Base-by-base conservation (phyloP, 345 rosid species). In the Geranium rotundifolium region DNA sequence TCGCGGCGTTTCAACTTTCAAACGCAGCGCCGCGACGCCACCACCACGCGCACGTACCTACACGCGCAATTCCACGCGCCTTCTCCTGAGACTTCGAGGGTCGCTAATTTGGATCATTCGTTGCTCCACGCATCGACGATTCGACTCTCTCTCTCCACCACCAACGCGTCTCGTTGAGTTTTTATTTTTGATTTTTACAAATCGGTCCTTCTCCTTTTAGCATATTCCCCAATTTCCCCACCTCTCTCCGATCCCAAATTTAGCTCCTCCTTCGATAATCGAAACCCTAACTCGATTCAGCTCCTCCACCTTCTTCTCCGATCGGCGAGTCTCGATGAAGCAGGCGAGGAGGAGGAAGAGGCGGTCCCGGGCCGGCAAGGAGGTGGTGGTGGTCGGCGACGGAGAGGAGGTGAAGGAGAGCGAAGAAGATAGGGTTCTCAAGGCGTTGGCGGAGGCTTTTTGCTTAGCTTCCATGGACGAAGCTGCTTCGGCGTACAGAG, bases 391-490 rank as follows among this genome's bases (percentile, higher is more conserved):
- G 8, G 52, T 63, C 20, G 59, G 63, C 58, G 59, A 58, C 29
- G 58, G 29, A 64, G 64, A 58, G 70, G 18, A 16, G 37, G 54
- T 13, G 67, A 14, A 19, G 10, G 29, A 57, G 27, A 68, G 57
- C 20, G 69, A 57, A 1, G 56, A 6, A 41, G 65, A 18, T 46
- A 54, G 61, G 31, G 10, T 29, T 1, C 59, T 75, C 29, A 52
- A 50, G 18, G 71, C 84, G 54, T 76, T 89, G 29, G 67, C 72
- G 77, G 81, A 60, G 56, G 85, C 88, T 20, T 87, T 85, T 58
- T 79, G 69, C 27, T 82, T 81, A 41, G 64, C 81, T 17, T 78
- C 95, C 1, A n/a, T 78, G 1, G 81, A 79, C 31, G 87, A 89
- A 58, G 90, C 77, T 1, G 57, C 65, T 14, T 60, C 81, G 18